A percentile compares a stretch with the other conserved stretches of the same genome.
phyloP scores from a whole-genome alignment of 495 filamentous ascomycete genomes.

The Polyplosphaeria fusca region DNA sequence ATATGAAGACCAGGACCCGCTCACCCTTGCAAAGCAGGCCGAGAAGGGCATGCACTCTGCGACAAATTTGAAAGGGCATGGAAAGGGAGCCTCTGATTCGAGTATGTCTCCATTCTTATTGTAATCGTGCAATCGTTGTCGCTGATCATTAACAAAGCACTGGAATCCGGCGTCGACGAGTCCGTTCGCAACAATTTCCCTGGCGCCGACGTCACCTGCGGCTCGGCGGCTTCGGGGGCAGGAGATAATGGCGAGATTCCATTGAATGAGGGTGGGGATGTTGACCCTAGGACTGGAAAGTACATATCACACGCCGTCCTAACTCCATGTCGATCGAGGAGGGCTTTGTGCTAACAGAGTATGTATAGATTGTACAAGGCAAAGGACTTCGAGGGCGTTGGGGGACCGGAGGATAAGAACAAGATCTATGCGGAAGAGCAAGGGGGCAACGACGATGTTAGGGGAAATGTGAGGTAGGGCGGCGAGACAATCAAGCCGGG shows the following conservation, averaged over 20 bases:
- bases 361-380: constrained; percentile 43
- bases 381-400: constrained; percentile 49
- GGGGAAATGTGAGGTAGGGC: constrained; percentile 40
- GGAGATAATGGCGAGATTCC: constrained; percentile 56
- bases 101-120: not conserved
- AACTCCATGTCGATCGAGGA: too few species aligned
- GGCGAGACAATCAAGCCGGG: not conserved
- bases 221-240: constrained; percentile 46
- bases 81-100: not conserved
- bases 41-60: not conserved
- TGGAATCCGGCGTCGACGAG: constrained; percentile 55
- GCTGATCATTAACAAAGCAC: constrained; percentile 36
- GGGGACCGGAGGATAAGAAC: constrained; percentile 53
- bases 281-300: constrained; percentile 48
- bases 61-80: not conserved
- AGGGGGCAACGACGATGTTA: constrained; percentile 47
- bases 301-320: constrained; percentile 24
- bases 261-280: constrained; percentile 50
- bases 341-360: not conserved
- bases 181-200: constrained; percentile 47
- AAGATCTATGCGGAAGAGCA: constrained; percentile 40
- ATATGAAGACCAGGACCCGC: not conserved
- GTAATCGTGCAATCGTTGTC: not conserved
- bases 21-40: not conserved
- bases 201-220: constrained; percentile 46